phyloP scores from a whole-genome alignment of 2,329 filamentous ascomycete species.

The Sporothrix variecibatus region DNA sequence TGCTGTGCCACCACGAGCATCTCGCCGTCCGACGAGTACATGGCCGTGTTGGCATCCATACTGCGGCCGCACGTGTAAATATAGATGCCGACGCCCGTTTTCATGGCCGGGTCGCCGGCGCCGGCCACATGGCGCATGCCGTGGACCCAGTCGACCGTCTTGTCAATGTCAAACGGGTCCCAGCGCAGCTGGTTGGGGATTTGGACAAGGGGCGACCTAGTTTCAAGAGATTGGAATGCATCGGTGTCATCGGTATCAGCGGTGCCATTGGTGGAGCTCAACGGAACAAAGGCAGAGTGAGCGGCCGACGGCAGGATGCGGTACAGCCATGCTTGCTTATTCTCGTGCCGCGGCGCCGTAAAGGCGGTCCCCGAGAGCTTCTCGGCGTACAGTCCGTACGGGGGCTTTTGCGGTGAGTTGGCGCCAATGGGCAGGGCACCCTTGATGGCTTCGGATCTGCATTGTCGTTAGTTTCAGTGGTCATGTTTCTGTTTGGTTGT shows the following conservation, averaged over 20 bases:
- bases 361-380: conserved; percentile 74
- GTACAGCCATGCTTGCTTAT: conserved; percentile 73
- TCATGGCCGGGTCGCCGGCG: conserved; percentile 76
- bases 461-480: no score
- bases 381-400: conserved; percentile 79
- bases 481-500: no score
- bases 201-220: no score
- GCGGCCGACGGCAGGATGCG: conserved; percentile 66
- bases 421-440: conserved; percentile 72
- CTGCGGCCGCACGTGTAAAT: conserved; percentile 77
- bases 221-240: no score
- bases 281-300: conserved; percentile 54
- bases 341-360: conserved; percentile 67
- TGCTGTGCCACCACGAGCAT: conserved; percentile 75
- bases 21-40: conserved; percentile 83
- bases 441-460: conserved; percentile 75
- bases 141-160: conserved; percentile 51
- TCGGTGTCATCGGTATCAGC: no score
- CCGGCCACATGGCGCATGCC: conserved; percentile 72
- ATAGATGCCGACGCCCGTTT: conserved; percentile 76
- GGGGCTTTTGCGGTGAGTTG: conserved; percentile 80
- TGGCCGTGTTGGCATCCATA: conserved; percentile 75
- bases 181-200: conserved; percentile 82
- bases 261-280: no score
- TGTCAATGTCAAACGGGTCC: conserved; percentile 63